phyloP scores from a whole-genome alignment of 345 rosid species.

The Salix udensis region DNA sequence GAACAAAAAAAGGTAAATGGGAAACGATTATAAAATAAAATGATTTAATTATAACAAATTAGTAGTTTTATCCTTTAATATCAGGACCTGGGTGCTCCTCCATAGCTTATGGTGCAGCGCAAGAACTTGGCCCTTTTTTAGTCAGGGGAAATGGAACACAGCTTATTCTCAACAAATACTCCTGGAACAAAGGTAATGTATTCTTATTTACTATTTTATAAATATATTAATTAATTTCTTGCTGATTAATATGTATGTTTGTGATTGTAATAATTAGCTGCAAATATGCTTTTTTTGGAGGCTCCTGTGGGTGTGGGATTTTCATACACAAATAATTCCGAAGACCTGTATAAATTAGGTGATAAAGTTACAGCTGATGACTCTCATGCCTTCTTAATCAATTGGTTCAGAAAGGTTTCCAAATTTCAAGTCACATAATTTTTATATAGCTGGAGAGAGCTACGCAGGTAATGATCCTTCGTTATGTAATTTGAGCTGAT shows the following conservation, averaged over 20 bases:
- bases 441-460: slow-evolving; percentile 77
- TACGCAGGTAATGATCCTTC: slow-evolving; percentile 53
- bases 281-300: slow-evolving; percentile 74
- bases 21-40: too few species aligned
- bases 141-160: slow-evolving; percentile 30
- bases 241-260: too few species aligned
- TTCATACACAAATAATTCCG: slow-evolving; percentile 61
- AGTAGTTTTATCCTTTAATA: neutral
- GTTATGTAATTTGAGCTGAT: too few species aligned
- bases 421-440: slow-evolving; percentile 47
- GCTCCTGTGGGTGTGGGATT: slow-evolving; percentile 85
- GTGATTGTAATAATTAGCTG: slow-evolving; percentile 33
- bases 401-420: slow-evolving; percentile 77
- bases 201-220: too few species aligned
- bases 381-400: slow-evolving; percentile 50
- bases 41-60: too few species aligned
- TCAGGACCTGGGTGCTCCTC: slow-evolving; percentile 91
- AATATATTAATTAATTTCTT: too few species aligned
- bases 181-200: slow-evolving; percentile 65
- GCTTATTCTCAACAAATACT: slow-evolving; percentile 44
- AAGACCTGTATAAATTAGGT: slow-evolving; percentile 46
- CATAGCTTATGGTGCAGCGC: slow-evolving; percentile 65
- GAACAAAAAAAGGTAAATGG: too few species aligned
- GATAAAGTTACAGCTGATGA: slow-evolving; percentile 53
- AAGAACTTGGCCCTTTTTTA: slow-evolving; percentile 76